Evolutionary conservation across 345 rosid species (phyloP), one percentile per base, ranked within the genome.

Genomic region (Gossypium herbaceum): DNA sequence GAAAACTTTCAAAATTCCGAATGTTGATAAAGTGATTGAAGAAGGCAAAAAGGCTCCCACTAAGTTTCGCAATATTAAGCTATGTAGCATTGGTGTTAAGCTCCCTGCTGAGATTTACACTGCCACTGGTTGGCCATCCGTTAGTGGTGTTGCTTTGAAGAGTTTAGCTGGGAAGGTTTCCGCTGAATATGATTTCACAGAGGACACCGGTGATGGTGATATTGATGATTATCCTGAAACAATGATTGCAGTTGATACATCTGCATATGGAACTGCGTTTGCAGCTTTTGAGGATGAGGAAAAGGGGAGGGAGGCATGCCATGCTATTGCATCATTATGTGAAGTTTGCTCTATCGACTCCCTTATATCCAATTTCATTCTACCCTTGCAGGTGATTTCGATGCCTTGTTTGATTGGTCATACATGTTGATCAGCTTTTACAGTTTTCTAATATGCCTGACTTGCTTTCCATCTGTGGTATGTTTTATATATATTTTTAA

Each of bases 321-420:
- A 88, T 87, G 97, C 98, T 66, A 93, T 95, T 81, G 90, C 91
- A 69, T 87, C 99, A 61, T 77, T 95, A 72, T 93, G 97, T 84
- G 97, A 91, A 91, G 86, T 93, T 78, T 91, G 97, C 83, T 86
- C 98, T 29, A 90, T 95, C 50, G 97, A 95, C 80, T 87, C 93
- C 50, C 86, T 95, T 78, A 95, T 95, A 79, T 93, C 99, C 68
- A 95, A 90, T 79, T 95, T 95, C 82, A 93, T 95, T 82, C 91
- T 95, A 69, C 97, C 98, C 0, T 80, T 95, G 79, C 98, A 95
- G 98, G 99, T 95, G 65, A 78, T 72, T 68, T 71, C 60, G 20
- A 60, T 80, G 72, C 61, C 57, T 24, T 74, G 0, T 63, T 76
- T 82, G 54, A 68, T 39, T 10, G n/a, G 44, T 17, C 68, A 43